A percentile compares a stretch with the other conserved stretches of the same genome.
phyloP scores from a whole-genome alignment of 345 rosid genomes.

The Brassica carinata region DNA sequence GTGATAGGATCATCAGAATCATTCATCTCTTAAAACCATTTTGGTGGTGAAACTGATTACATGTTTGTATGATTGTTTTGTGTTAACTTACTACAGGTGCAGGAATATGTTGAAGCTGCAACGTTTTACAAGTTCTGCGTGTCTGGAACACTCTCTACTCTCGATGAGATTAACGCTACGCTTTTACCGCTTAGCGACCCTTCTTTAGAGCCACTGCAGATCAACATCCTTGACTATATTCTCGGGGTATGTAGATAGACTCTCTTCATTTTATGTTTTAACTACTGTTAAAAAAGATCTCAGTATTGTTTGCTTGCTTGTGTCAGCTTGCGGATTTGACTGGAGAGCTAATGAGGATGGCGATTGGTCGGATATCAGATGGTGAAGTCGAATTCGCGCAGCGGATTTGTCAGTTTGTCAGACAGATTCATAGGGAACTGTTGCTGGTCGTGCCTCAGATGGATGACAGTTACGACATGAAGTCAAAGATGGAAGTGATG shows the following conservation, averaged over 20 bases:
- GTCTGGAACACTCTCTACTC: conserved; percentile 63
- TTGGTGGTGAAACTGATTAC: background rate
- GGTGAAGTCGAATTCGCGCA: conserved; percentile 81
- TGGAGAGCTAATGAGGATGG: conserved; percentile 96
- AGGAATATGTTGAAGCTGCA: conserved; percentile 96
- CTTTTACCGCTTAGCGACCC: conserved; percentile 69
- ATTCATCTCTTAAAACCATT: background rate
- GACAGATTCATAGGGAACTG: conserved; percentile 84
- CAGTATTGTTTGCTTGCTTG: background rate
- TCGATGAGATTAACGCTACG: conserved; percentile 74
- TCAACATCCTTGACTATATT: conserved; percentile 48
- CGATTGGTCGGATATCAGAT: conserved; percentile 88
- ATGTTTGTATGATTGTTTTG: background rate
- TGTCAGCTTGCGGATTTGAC: conserved; percentile 90
- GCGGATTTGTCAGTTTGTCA: conserved; percentile 72
- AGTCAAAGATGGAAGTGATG: conserved; percentile 86
- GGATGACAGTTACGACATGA: conserved; percentile 88
- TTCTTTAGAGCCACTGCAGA: conserved; percentile 71
- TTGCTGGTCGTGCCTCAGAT: conserved; percentile 74
- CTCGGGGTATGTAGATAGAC: background rate
- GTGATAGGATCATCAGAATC: background rate
- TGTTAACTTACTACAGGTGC: conserved; percentile 61
- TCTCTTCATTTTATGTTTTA: background rate
- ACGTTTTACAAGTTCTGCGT: conserved; percentile 80
- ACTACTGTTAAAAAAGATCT: background rate